Evolutionary conservation across 768 basidiomycete genomes (phyloP).

Genomic region (Thelephora ganbajun): DNA sequence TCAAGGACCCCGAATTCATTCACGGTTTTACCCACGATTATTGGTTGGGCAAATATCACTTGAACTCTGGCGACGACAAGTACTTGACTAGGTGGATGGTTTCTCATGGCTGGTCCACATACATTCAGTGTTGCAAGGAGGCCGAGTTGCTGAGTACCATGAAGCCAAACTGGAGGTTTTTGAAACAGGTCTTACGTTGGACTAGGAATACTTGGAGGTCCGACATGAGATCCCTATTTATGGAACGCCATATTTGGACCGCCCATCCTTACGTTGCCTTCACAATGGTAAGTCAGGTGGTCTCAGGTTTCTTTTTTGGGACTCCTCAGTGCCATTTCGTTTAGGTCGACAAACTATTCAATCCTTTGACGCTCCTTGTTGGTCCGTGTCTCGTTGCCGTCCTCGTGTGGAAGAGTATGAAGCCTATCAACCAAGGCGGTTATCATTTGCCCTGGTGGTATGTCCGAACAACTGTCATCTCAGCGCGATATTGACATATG

Average conservation of each 20-base stretch:
- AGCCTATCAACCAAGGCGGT: constrained; percentile 49
- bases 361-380: constrained; percentile 74
- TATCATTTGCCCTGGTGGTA: constrained; percentile 79
- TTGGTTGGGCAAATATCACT: constrained; percentile 88
- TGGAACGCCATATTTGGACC: constrained; percentile 80
- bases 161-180: constrained; percentile 94
- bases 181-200: constrained; percentile 90
- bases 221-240: constrained; percentile 80
- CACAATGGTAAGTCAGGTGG: constrained; percentile 56
- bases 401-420: constrained; percentile 69
- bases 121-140: constrained; percentile 77
- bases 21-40: constrained; percentile 90
- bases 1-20: constrained; percentile 89
- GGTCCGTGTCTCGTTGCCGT: constrained; percentile 71
- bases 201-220: constrained; percentile 91
- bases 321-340: constrained; percentile 1
- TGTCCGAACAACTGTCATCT: neutral
- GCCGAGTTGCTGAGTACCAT: constrained; percentile 83
- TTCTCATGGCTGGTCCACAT: constrained; percentile 89
- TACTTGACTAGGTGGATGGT: constrained; percentile 97
- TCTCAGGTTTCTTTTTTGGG: constrained; percentile 1
- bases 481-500: neutral
- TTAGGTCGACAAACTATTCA: constrained; percentile 75
- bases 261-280: constrained; percentile 70
- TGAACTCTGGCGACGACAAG: constrained; percentile 90